These are phyloP conservation scores for Escallonia herrerae DNA, from an alignment of 129 eudicot species.

Conservation along the genomic window DNA sequence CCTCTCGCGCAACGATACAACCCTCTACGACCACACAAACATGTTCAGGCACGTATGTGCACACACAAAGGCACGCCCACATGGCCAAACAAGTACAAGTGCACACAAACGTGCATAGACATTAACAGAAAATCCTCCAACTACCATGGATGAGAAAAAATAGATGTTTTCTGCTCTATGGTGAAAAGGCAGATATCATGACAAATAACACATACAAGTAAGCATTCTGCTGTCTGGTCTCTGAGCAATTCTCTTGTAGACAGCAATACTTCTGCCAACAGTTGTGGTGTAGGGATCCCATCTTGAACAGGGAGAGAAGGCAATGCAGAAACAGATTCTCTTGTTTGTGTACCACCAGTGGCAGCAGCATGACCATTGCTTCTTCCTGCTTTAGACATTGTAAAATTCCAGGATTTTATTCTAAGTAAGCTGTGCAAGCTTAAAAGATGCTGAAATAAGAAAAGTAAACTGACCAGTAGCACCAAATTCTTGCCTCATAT, in stretches of 20 bases:
- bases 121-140: no score
- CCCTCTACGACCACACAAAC: no score
- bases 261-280: constrained; percentile 7
- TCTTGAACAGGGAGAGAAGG: not conserved
- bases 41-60: no score
- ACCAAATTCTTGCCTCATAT: constrained; percentile 7
- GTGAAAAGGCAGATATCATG: no score
- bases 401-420: not conserved
- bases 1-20: no score
- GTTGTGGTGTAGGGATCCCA: constrained; percentile 6
- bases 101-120: no score
- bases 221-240: not conserved
- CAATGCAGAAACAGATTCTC: not conserved
- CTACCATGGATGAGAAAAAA: no score
- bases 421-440: not conserved
- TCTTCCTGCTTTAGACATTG: not conserved
- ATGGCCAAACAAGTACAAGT: no score
- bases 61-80: no score
- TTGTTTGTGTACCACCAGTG: not conserved
- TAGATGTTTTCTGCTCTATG: no score
- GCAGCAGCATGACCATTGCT: not conserved
- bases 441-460: not conserved
- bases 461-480: constrained; percentile 1
- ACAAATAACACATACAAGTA: not conserved
- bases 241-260: constrained; percentile 4